These are phyloP conservation scores for Mortierella claussenii DNA, from an alignment of 192 early-diverging fungal genomes.

Conservation along the genomic window DNA sequence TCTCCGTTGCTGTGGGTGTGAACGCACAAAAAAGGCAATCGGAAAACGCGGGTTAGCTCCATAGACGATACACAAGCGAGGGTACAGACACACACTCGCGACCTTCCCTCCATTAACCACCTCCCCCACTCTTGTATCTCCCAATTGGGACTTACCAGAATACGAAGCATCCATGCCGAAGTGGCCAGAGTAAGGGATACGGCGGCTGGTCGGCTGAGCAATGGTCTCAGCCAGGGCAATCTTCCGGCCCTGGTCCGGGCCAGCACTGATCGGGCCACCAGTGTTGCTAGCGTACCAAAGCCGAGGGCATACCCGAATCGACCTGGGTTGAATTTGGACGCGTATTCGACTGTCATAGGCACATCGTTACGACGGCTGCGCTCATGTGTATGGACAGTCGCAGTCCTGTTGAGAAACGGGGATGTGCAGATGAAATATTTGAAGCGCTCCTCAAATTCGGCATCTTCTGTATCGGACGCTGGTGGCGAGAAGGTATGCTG, in stretches of 20 bases:
- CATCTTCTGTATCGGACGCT: slow-evolving; percentile 59
- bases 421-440: slow-evolving; percentile 70
- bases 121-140: too few relatives aligned
- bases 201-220: slow-evolving; percentile 29
- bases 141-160: slow-evolving; percentile 22
- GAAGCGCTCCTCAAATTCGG: slow-evolving; percentile 67
- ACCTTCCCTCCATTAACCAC: too few relatives aligned
- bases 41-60: neutral
- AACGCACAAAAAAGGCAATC: neutral
- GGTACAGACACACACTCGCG: too few relatives aligned
- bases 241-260: slow-evolving; percentile 20
- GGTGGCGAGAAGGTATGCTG: slow-evolving; percentile 63
- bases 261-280: slow-evolving; percentile 30
- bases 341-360: slow-evolving; percentile 35
- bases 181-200: slow-evolving; percentile 28
- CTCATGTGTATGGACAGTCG: slow-evolving; percentile 55
- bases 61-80: too few relatives aligned
- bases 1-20: slow-evolving; percentile 52
- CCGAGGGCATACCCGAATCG: slow-evolving; percentile 40
- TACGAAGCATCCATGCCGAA: slow-evolving; percentile 42
- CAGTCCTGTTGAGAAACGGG: slow-evolving; percentile 59
- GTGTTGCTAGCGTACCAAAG: slow-evolving; percentile 25
- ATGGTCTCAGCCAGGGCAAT: slow-evolving; percentile 13
- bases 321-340: slow-evolving; percentile 24
- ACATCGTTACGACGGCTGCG: slow-evolving; percentile 41